Base-by-base conservation (phyloP, 2,329 filamentous ascomycete genomes). In the Colletotrichum sp. region DNA sequence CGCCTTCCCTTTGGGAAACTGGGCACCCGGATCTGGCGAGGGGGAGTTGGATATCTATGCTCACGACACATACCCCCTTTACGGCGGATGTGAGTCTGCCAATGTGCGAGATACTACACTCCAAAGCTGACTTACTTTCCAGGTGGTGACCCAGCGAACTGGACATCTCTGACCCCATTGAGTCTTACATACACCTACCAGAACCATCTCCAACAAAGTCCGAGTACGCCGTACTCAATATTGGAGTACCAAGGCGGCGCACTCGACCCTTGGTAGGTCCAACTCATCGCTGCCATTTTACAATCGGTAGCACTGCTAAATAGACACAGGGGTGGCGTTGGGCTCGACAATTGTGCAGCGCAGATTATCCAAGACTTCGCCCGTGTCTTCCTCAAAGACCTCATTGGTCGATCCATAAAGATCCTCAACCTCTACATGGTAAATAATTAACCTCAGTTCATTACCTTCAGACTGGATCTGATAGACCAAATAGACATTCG, bases 351-450 rank as follows among this genome's bases (percentile, higher is more conserved):
- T 72, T 96, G 94, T 79, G 86, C 89, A 22, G 85, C 87, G 9
- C 87, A 95, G 6, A 84, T 94, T 9, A 93, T 93, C 77, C 86
- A 91, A 28, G 92, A 95, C 78, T 94, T 94, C 75, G 91, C 93
- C 79, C 86, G 93, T 36, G 92, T 96, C 1, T 94, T 95, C 80
- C 94, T 94, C 84, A 96, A 95, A 87, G 93, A 94, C 91, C 66
- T 92, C 92, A 77, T 89, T 90, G 71, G 90, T 91, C 67, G 92
- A 90, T 3, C 91, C 11, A 91, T 89, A 13, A 64, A 64, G 34
- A 90, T 95, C 22, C 84, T 94, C 76, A 95, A 93, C 79, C 79
- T 94, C 19, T 95, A 95, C 83, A 95, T 95, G 94, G 90, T 91
- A 78, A 79, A 85, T 76, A 22, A 0, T 8, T n/a, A n/a, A 5